Conservation (phyloP, 163 green algal genomes). For the Prototheca stagnorum region DNA sequence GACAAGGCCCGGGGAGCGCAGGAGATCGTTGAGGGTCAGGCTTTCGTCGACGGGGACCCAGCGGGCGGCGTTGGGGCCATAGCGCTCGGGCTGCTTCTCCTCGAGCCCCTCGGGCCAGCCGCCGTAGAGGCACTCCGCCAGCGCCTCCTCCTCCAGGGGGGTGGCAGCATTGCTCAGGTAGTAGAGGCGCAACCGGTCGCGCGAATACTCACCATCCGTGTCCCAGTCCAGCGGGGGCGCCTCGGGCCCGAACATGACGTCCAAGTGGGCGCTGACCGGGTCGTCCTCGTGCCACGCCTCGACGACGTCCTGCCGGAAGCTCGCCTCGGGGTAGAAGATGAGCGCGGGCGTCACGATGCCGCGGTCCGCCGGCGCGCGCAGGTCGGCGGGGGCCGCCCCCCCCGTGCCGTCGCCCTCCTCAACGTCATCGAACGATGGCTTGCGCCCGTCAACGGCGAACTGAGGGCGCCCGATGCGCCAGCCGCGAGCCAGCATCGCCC, state of each 20-base stretch:
- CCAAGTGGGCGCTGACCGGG: conserved; percentile 19
- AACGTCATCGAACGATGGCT: conserved; percentile 31
- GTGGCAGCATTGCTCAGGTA: conserved; percentile 55
- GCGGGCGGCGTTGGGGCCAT: conserved; percentile 26
- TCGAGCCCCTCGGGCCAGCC: conserved; percentile 26
- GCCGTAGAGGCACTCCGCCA: conserved; percentile 32
- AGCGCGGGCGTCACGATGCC: conserved; percentile 47
- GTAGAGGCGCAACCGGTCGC: conserved; percentile 54
- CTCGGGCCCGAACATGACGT: conserved; percentile 38
- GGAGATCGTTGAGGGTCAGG: conserved; percentile 24
- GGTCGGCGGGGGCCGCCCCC: too few species aligned
- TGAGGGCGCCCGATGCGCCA: conserved; percentile 32
- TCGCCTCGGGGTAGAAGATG: conserved; percentile 55
- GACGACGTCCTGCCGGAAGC: too few species aligned
- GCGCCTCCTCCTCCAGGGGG: conserved; percentile 20
- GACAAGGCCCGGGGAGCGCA: conserved; percentile 38
- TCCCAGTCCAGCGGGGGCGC: conserved; percentile 67
- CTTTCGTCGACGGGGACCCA: conserved; percentile 28
- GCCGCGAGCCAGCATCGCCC: conserved; percentile 9
- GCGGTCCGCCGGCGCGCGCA: too few species aligned
- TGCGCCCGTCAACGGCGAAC: conserved; percentile 21
- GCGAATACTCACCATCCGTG: conserved; percentile 37
- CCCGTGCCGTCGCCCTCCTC: too few species aligned
- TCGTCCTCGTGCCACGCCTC: conserved; percentile 8
- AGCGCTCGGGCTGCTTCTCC: conserved; percentile 24